These are phyloP conservation scores for Rhodotorula sp. DNA, from an alignment of 1,284 basidiomycete species.

Conservation along the genomic window DNA sequence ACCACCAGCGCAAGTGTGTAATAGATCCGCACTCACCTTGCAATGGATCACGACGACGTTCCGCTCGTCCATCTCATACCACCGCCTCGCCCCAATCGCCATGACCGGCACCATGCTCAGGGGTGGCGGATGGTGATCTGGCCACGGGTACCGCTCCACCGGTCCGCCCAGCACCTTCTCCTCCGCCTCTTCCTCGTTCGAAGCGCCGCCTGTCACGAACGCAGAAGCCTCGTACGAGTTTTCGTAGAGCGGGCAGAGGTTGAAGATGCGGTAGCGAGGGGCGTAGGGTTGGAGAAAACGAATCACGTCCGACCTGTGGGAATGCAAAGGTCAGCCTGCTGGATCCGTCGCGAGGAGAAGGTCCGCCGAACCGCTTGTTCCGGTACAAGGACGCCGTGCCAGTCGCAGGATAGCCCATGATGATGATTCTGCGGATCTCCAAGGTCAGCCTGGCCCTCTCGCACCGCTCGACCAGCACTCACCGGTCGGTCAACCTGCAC, in stretches of 20 bases:
- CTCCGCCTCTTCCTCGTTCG: neutral
- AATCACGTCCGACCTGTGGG: slow-evolving; percentile 62
- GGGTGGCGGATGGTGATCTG: slow-evolving; percentile 62
- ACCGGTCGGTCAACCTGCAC: slow-evolving; percentile 64
- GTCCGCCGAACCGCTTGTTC: slow-evolving; percentile 59
- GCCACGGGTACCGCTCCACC: slow-evolving; percentile 31
- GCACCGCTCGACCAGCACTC: neutral
- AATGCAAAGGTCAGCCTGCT: neutral
- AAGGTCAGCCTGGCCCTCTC: neutral
- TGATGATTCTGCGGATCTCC: slow-evolving; percentile 59
- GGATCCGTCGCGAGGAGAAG: neutral
- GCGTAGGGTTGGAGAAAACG: slow-evolving; percentile 73
- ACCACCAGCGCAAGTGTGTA: neutral
- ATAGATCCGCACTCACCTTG: slow-evolving; percentile 53
- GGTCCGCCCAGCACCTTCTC: slow-evolving; percentile 55
- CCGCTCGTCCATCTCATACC: slow-evolving; percentile 67
- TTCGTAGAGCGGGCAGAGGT: slow-evolving; percentile 59
- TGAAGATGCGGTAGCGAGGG: slow-evolving; percentile 79
- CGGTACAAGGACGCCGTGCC: slow-evolving; percentile 79
- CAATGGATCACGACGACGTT: slow-evolving; percentile 82
- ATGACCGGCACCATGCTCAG: slow-evolving; percentile 73
- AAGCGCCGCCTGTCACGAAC: slow-evolving; percentile 57
- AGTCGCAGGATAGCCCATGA: slow-evolving; percentile 78
- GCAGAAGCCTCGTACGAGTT: slow-evolving; percentile 54
- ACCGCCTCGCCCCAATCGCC: slow-evolving; percentile 73